Percentiles rank a stretch among this genome's conserved stretches.
phyloP scores from a whole-genome alignment of 257 asterid genomes.

The Ilex asprella region DNA sequence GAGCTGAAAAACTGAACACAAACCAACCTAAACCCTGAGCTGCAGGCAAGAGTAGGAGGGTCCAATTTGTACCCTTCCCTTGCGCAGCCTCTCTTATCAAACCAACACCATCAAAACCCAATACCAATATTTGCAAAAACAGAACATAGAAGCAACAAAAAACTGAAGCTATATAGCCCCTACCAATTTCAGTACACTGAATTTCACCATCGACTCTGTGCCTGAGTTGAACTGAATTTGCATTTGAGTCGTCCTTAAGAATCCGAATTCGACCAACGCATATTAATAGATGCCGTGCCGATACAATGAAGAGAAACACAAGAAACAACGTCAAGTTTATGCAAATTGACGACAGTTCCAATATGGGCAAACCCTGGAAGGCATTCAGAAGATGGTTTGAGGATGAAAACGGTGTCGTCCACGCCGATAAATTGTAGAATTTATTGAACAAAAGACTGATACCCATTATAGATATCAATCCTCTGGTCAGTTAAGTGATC shows the following conservation, averaged over 20 bases:
- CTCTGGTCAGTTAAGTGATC: constrained; percentile 19
- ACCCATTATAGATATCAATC: constrained; percentile 70
- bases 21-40: constrained; percentile 61
- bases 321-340: constrained; percentile 65
- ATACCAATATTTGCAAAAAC: constrained; percentile 49
- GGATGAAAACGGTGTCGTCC: constrained; percentile 18
- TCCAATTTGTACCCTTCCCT: constrained; percentile 43
- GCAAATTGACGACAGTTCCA: constrained; percentile 74
- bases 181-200: constrained; percentile 45
- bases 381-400: constrained; percentile 23
- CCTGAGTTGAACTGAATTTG: constrained; percentile 25
- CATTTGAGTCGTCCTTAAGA: constrained; percentile 38
- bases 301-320: constrained; percentile 54
- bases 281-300: constrained; percentile 50
- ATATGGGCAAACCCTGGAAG: constrained; percentile 38
- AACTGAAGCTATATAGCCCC: constrained; percentile 48
- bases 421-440: constrained; percentile 2
- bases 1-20: constrained; percentile 59
- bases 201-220: constrained; percentile 35
- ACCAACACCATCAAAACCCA: constrained; percentile 54
- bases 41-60: constrained; percentile 46
- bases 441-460: constrained; percentile 40
- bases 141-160: constrained; percentile 65
- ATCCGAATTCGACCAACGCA: constrained; percentile 56
- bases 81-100: constrained; percentile 34